Evolutionary conservation across 2,329 filamentous ascomycete genomes (phyloP), one percentile per base, ranked within the genome.

Genomic region (Ascochyta fabae): DNA sequence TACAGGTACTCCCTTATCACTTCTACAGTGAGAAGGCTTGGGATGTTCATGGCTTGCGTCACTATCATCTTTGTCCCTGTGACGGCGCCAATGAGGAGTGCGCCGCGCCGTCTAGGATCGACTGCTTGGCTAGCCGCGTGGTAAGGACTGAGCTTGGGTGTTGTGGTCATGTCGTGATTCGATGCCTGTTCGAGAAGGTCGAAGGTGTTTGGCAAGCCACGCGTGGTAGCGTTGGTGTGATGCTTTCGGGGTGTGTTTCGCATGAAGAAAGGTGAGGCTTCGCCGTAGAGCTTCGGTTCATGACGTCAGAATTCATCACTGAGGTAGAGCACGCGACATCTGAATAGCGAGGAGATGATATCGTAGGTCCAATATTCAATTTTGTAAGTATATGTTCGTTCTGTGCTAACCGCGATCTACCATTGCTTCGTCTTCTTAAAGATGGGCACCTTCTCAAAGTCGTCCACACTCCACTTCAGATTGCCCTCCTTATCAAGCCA

Each of bases 401-500:
- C 34, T 22, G 16, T 7, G 34, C 36, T 23, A 23, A 12, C 4
- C 12, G 9, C 16, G 3, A 7, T 22, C 34, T 59, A 75, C 71
- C 72, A 75, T 31, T 56, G 68, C 13, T 67, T 60, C 7, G 52
- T 53, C 50, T 65, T 61, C 49, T 71, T 72, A 48, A 74, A 75
- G 33, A 75, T 57, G 3, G 73, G 73, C 19, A 75, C 53, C 54
- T 72, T 61, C 6, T 60, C 60, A 53, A 75, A 72, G 33, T 72
- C 65, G 29, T 73, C 62, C 39, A 64, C 62, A 41, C 59, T 68
- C 72, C 70, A 75, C 48, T 61, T 64, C 53, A 75, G 44, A 10
- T 54, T 62, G 0, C 68, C 68, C 12, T 72, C 60, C 29, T 64
- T 62, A 41, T 74, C 71, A 22, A 75, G 51, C 72, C 72, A 74